Evolutionary conservation across 495 filamentous ascomycete species (phyloP).

Genomic region (Podospora comata): DNA sequence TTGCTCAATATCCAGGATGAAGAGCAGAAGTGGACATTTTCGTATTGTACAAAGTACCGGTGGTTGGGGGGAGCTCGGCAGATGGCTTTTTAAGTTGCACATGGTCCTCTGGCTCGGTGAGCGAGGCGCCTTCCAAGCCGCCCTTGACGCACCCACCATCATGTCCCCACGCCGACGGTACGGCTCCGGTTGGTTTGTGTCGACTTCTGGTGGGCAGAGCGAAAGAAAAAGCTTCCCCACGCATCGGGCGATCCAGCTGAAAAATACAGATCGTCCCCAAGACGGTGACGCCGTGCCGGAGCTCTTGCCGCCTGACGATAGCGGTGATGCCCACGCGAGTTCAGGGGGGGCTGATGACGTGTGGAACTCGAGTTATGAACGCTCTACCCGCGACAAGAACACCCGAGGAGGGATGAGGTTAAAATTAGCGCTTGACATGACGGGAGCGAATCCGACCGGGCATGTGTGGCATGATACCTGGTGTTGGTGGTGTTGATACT

Average conservation of each 20-base stretch:
- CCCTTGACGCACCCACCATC: background rate
- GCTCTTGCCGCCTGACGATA: background rate
- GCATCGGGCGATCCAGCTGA: background rate
- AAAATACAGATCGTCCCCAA: background rate
- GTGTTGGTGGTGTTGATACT: background rate
- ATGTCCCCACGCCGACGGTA: constrained; percentile 4
- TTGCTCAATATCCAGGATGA: background rate
- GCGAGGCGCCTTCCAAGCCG: background rate
- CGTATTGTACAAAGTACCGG: background rate
- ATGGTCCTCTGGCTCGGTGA: background rate
- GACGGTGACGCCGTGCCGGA: background rate
- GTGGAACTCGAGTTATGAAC: background rate
- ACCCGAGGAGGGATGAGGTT: background rate
- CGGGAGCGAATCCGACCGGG: too few species aligned
- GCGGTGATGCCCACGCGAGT: background rate
- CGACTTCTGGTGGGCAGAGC: too few species aligned
- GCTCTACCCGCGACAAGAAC: background rate
- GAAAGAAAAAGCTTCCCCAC: background rate
- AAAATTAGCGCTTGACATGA: background rate
- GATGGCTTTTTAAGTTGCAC: background rate
- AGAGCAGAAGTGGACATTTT: background rate
- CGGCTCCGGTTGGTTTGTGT: constrained; percentile 4
- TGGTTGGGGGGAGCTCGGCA: background rate
- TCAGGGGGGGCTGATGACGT: background rate
- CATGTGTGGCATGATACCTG: too few species aligned